These are phyloP conservation scores for Ceratobasidium sp. DNA, from an alignment of 1,284 basidiomycete genomes.

Conservation along the genomic window DNA sequence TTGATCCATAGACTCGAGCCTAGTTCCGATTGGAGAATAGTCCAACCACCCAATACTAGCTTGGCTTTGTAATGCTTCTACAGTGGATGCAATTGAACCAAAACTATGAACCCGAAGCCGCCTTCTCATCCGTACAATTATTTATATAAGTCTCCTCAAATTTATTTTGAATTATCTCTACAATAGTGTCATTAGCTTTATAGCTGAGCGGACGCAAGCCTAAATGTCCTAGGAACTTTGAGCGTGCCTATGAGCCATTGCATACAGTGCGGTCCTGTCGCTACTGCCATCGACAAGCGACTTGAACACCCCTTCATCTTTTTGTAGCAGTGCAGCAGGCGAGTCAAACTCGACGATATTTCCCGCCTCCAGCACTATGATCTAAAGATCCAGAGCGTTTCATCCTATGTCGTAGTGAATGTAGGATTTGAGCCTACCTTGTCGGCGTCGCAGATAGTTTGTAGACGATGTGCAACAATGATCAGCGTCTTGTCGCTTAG, in stretches of 20 bases:
- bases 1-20: too few relatives aligned
- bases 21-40: too few relatives aligned
- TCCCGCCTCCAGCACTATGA: conserved; percentile 50
- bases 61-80: too few relatives aligned
- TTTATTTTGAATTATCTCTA: too few relatives aligned
- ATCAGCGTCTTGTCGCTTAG: conserved; percentile 71
- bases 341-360: conserved; percentile 58
- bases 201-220: too few relatives aligned
- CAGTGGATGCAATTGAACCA: too few relatives aligned
- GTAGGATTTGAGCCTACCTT: conserved; percentile 47
- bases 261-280: conserved; percentile 57
- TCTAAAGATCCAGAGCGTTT: not conserved
- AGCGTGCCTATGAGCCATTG: conserved; percentile 50
- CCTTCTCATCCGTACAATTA: too few relatives aligned
- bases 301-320: conserved; percentile 57
- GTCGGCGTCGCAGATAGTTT: conserved; percentile 78
- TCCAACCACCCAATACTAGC: too few relatives aligned
- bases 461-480: conserved; percentile 76
- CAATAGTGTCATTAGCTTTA: too few relatives aligned
- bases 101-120: too few relatives aligned
- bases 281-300: conserved; percentile 60
- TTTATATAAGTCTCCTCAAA: too few relatives aligned
- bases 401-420: not conserved
- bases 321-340: conserved; percentile 57
- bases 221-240: too few relatives aligned